These are phyloP conservation scores for Tulasnella sp. DNA, from an alignment of 768 basidiomycete species.

Conservation along the genomic window DNA sequence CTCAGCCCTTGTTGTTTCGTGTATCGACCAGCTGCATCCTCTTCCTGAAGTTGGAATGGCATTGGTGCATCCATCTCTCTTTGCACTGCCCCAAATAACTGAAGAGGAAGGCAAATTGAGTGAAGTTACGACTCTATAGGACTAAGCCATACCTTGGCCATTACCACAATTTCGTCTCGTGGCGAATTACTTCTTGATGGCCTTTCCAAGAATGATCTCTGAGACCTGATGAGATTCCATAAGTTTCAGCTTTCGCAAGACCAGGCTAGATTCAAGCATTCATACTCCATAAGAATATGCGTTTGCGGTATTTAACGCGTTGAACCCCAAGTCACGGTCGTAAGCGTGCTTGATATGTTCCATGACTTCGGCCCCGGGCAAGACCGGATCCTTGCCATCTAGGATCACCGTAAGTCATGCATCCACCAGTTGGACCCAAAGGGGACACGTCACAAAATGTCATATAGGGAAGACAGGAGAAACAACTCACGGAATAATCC, in stretches of 20 bases:
- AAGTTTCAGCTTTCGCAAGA: no score
- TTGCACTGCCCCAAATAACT: no score
- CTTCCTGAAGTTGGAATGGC: no score
- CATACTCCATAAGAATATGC: no score
- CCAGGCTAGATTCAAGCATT: no score
- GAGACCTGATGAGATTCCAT: no score
- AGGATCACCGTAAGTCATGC: conserved; percentile 43
- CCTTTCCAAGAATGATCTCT: conserved; percentile 26
- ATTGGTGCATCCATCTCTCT: not conserved
- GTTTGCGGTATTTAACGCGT: no score
- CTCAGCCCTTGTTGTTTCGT: conserved; percentile 23
- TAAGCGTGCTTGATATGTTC: conserved; percentile 48
- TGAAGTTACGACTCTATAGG: no score
- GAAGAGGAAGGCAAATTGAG: no score
- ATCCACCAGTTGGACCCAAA: conserved; percentile 33
- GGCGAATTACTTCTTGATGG: conserved; percentile 33
- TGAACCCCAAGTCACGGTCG: no score
- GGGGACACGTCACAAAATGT: not conserved
- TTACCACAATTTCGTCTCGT: conserved; percentile 37
- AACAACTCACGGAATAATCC: conserved; percentile 6
- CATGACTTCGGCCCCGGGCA: conserved; percentile 36
- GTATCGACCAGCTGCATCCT: conserved; percentile 18
- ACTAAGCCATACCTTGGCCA: conserved; percentile 38
- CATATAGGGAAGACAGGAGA: not conserved
- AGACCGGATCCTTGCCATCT: conserved; percentile 45